A percentile compares a stretch with the other conserved stretches of the same genome.
phyloP scores from a whole-genome alignment of 176 grass and related monocot species.

The Stipa capillata region DNA sequence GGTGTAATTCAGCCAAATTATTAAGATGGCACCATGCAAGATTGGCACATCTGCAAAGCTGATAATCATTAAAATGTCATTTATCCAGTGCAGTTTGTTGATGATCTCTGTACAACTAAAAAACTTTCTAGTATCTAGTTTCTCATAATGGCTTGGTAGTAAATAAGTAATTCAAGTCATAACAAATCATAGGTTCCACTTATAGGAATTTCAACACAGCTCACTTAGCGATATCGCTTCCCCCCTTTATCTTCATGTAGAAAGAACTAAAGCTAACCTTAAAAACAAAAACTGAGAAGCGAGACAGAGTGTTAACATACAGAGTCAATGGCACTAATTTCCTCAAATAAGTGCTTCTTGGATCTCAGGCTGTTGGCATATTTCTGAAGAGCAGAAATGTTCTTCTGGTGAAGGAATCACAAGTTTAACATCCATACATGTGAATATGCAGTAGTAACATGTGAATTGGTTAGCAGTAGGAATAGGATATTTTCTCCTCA shows the following conservation, averaged over 20 bases:
- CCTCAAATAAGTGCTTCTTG: slow-evolving; percentile 48
- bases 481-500: slow-evolving; percentile 95
- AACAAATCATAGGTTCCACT: background rate
- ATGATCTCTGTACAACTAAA: background rate
- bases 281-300: background rate
- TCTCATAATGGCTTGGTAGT: background rate
- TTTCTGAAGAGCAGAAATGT: slow-evolving; percentile 77
- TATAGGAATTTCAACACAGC: background rate
- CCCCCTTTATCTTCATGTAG: background rate
- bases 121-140: background rate
- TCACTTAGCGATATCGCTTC: background rate
- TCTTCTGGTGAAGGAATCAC: slow-evolving; percentile 48
- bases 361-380: slow-evolving; percentile 42
- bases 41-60: background rate
- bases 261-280: slow-evolving; percentile 1
- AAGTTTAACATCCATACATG: slow-evolving; percentile 25
- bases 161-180: slow-evolving; percentile 4
- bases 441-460: slow-evolving; percentile 11
- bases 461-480: slow-evolving; percentile 29
- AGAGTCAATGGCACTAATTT: slow-evolving; percentile 26
- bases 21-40: background rate
- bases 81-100: background rate
- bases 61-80: background rate
- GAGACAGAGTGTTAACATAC: slow-evolving; percentile 30
- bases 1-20: background rate